Conservation (phyloP, 345 rosid genomes). For the Diplotaxis tenuifolia region DNA sequence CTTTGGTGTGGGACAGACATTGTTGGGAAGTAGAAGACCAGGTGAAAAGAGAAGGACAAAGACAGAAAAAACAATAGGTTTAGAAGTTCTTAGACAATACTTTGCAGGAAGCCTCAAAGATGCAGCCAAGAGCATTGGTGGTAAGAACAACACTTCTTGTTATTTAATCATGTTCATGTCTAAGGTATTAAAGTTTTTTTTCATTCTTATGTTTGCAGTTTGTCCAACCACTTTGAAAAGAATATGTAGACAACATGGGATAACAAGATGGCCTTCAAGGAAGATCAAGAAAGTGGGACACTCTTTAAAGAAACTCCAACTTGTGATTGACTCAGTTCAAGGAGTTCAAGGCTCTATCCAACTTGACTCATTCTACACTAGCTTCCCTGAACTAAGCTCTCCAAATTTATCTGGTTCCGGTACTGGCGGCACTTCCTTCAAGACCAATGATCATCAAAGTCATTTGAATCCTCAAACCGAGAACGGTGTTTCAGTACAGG, state of each 20-base stretch:
- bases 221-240: slow-evolving; percentile 95
- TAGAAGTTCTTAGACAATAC: slow-evolving; percentile 81
- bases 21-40: slow-evolving; percentile 44
- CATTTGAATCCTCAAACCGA: slow-evolving; percentile 43
- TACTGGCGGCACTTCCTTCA: slow-evolving; percentile 36
- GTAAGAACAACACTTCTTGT: slow-evolving; percentile 47
- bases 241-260: slow-evolving; percentile 94
- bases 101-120: slow-evolving; percentile 97
- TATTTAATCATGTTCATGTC: neutral
- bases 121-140: slow-evolving; percentile 93
- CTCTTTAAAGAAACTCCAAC: slow-evolving; percentile 88
- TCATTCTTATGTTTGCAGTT: slow-evolving; percentile 54
- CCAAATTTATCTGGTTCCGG: slow-evolving; percentile 36
- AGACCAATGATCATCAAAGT: slow-evolving; percentile 33
- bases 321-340: slow-evolving; percentile 87
- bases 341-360: slow-evolving; percentile 84
- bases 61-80: slow-evolving; percentile 81
- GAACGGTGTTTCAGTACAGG: slow-evolving; percentile 42
- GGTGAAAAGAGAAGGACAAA: slow-evolving; percentile 73
- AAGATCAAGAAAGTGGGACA: slow-evolving; percentile 98
- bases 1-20: slow-evolving; percentile 34
- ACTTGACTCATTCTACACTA: slow-evolving; percentile 75
- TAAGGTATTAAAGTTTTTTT: neutral
- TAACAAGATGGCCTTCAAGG: slow-evolving; percentile 91
- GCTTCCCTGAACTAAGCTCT: slow-evolving; percentile 82